Percentiles rank a stretch among this genome's conserved stretches.
phyloP scores from a whole-genome alignment of 768 basidiomycete species.

The Terana coerulea region DNA sequence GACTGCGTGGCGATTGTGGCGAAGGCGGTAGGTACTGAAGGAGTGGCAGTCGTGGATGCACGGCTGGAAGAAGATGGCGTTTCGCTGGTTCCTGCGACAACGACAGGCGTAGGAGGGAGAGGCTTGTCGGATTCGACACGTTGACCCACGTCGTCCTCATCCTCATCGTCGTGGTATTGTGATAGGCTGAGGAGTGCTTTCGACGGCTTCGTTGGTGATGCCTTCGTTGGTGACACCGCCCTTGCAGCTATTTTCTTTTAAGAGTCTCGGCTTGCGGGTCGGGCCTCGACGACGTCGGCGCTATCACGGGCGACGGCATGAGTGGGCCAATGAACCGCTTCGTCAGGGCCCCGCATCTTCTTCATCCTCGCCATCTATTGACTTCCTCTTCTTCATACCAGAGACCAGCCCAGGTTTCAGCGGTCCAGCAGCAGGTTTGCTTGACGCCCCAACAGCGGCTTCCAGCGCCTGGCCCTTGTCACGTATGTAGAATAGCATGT shows the following conservation, averaged over 20 bases:
- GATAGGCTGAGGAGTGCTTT: conserved; percentile 34
- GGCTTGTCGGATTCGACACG: neutral
- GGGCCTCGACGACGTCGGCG: conserved; percentile 24
- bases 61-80: too few species aligned
- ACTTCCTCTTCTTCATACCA: conserved; percentile 44
- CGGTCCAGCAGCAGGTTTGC: conserved; percentile 11
- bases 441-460: conserved; percentile 46
- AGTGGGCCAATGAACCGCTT: conserved; percentile 64
- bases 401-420: conserved; percentile 41
- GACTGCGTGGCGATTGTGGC: conserved; percentile 1
- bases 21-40: neutral
- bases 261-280: conserved; percentile 54
- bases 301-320: conserved; percentile 42
- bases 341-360: conserved; percentile 44
- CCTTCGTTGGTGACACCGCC: too few species aligned
- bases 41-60: neutral
- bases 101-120: neutral
- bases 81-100: neutral
- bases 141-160: conserved; percentile 29
- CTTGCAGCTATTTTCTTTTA: conserved; percentile 49
- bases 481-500: conserved; percentile 88
- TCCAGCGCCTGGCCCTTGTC: conserved; percentile 74
- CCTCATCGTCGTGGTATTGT: conserved; percentile 40
- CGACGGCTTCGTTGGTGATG: conserved; percentile 22
- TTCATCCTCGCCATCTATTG: conserved; percentile 48